These are phyloP conservation scores for Spathaspora sp. DNA, from an alignment of 1,139 yeast species.

Conservation along the genomic window DNA sequence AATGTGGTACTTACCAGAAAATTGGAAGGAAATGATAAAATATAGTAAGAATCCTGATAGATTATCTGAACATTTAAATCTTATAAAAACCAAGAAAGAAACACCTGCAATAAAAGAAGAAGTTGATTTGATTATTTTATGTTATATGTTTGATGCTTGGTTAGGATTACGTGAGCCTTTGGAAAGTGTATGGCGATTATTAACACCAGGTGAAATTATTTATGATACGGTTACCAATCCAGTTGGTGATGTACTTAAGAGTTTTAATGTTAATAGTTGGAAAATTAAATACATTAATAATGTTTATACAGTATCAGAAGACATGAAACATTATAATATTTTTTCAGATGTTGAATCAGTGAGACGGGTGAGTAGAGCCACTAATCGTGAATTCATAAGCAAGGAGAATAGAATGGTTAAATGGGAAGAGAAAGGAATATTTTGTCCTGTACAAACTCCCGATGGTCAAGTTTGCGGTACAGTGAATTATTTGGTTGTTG, in stretches of 20 bases:
- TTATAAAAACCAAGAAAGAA: neutral
- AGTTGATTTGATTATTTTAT: slow-evolving; percentile 1
- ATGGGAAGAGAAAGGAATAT: neutral
- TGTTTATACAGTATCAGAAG: neutral
- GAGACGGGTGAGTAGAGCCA: neutral
- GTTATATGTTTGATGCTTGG: slow-evolving; percentile 3
- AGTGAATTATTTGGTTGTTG: slow-evolving; percentile 1
- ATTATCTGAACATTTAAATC: neutral
- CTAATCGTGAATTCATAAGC: neutral
- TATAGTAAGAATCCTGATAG: neutral
- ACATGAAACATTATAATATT: slow-evolving; percentile 2
- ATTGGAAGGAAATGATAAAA: neutral
- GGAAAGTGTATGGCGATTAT: neutral
- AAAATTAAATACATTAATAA: neutral
- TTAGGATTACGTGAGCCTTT: neutral
- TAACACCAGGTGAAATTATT: slow-evolving; percentile 2
- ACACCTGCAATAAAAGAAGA: neutral
- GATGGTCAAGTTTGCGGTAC: slow-evolving; percentile 3
- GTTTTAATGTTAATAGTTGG: neutral
- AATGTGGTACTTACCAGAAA: neutral
- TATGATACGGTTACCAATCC: neutral
- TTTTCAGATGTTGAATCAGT: neutral
- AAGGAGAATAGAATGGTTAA: neutral
- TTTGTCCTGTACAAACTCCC: slow-evolving; percentile 3
- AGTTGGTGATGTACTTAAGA: neutral